Percentiles rank a stretch among this genome's conserved stretches.
These are phyloP conservation scores for Clarkia xantiana DNA, from an alignment of 345 rosid genomes.

Conservation along the genomic window DNA sequence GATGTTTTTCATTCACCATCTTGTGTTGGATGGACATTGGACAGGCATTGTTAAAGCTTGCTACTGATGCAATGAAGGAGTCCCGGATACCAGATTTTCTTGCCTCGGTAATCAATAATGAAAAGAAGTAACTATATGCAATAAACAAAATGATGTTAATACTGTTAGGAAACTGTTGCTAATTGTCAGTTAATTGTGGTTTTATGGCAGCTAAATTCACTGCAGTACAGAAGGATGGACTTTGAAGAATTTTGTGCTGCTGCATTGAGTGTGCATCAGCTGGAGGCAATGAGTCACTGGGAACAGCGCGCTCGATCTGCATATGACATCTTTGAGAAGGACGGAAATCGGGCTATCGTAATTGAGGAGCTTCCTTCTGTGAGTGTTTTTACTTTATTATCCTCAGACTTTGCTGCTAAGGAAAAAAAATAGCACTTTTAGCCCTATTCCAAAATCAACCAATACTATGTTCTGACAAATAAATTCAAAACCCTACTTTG, in stretches of 20 bases:
- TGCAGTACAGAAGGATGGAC: constrained; percentile 79
- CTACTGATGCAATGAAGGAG: constrained; percentile 86
- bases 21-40: background rate
- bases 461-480: too few species aligned
- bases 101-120: constrained; percentile 32
- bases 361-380: constrained; percentile 94
- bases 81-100: constrained; percentile 65
- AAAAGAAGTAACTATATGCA: too few species aligned
- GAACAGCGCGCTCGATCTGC: constrained; percentile 75
- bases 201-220: constrained; percentile 55
- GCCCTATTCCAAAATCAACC: too few species aligned
- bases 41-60: constrained; percentile 67
- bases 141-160: too few species aligned
- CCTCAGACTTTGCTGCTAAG: too few species aligned
- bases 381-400: constrained; percentile 11
- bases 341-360: constrained; percentile 77
- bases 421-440: too few species aligned
- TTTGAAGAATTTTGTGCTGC: constrained; percentile 99
- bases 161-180: too few species aligned
- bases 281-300: constrained; percentile 85
- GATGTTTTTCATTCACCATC: constrained; percentile 7
- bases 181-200: background rate
- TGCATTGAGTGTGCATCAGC: constrained; percentile 77
- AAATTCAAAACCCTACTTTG: too few species aligned
- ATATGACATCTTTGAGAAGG: constrained; percentile 76